Evolutionary conservation across 805 yeast genomes (phyloP), one percentile per base, ranked within the genome.

Genomic region (Candida golubevii): DNA sequence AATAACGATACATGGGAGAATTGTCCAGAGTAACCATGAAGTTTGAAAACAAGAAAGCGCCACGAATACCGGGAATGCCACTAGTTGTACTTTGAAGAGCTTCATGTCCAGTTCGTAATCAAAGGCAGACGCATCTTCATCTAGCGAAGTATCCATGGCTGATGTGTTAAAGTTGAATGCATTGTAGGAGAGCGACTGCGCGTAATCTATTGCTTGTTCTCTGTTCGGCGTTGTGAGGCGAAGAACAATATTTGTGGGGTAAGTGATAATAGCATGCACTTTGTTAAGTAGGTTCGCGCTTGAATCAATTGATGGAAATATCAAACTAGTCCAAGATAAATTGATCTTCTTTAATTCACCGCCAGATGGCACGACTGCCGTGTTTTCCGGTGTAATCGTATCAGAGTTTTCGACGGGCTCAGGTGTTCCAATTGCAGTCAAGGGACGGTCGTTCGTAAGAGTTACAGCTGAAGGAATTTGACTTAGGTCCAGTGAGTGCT

Each of bases 401-500:
- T 8, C 29, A 10, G 46, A 9, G 4, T 36, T 12, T 7, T 34
- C 42, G 8, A 35, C 13, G 7, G 14, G 26, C 29, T 29, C 28
- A 6, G 35, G 27, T n/a, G 35, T 39, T 11, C 27, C 33, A 7
- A 38, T 13, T 12, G 46, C 48, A 7, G 39, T 40, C 18, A 43
- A 39, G 15, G 48, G 46, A 14, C 48, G 41, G 9, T 47, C 52
- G 18, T 39, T 47, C 26, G 48, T 39, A 28, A 42, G 28, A 8
- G 36, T 10, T 14, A 45, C 23, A 4, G 31, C 15, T 7, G 47
- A 36, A 11, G 41, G 30, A 12, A 26, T 33, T n/a, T 18, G n/a
- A 4, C 30, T 29, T 8, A 29, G 10, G 12, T 43, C 39, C 39
- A 47, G n/a, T 2, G 69, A 48, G 39, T 65, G 66, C 27, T 49